phyloP scores from a whole-genome alignment of 108 stramenopile genomes.

The Epipyxis sp. region DNA sequence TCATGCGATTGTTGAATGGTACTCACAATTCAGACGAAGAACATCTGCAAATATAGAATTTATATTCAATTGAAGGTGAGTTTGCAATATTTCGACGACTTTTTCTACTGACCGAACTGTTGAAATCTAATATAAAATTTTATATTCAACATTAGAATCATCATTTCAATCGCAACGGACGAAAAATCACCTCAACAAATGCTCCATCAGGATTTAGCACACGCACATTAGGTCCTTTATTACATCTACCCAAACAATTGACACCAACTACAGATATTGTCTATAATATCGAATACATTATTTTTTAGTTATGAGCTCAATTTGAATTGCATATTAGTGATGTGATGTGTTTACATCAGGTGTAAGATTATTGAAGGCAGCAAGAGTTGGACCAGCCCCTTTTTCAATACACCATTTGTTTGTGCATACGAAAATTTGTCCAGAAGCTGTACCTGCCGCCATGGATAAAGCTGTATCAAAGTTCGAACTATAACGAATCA shows the following conservation, averaged over 20 bases:
- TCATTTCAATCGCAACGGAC: conserved; percentile 50
- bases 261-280: conserved; percentile 43
- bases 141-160: too few relatives aligned
- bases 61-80: background rate
- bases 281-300: too few relatives aligned
- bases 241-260: conserved; percentile 50
- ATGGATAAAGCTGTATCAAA: too few relatives aligned
- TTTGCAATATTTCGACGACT: background rate
- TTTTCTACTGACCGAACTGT: conserved; percentile 37
- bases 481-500: too few relatives aligned
- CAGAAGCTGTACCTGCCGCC: background rate
- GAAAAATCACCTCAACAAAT: conserved; percentile 9
- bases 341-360: too few relatives aligned
- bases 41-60: background rate
- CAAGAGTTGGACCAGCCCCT: conserved; percentile 45
- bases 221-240: conserved; percentile 44
- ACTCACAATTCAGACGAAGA: background rate
- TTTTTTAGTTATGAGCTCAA: conserved; percentile 41
- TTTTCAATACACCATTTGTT: conserved; percentile 53
- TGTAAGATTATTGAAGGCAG: conserved; percentile 46
- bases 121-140: too few relatives aligned
- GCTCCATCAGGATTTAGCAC: conserved; percentile 39
- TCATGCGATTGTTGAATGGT: conserved; percentile 12
- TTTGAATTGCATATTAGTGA: too few relatives aligned
- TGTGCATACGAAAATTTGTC: conserved; percentile 48